Evolutionary conservation across 106 monocot genomes (phyloP).

Genomic region (Amphibolis antarctica): DNA sequence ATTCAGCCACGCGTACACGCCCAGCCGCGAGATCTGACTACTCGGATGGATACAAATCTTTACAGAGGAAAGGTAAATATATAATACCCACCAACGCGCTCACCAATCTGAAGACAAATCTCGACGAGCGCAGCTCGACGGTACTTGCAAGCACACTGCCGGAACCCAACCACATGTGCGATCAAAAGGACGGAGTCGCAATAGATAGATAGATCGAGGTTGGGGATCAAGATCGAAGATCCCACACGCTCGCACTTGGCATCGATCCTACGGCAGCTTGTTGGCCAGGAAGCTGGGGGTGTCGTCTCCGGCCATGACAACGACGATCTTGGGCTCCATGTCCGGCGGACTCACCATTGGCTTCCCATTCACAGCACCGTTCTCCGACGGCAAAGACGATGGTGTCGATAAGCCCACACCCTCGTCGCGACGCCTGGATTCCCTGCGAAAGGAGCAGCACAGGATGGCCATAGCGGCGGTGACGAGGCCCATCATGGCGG

Average conservation of each 20-base stretch:
- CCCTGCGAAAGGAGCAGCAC: constrained; percentile 23
- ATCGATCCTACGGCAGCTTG: not conserved
- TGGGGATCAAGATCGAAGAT: not conserved
- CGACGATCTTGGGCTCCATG: constrained; percentile 27
- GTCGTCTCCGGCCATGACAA: constrained; percentile 55
- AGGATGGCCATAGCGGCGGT: constrained; percentile 29
- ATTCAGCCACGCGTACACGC: too few relatives aligned
- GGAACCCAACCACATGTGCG: too few relatives aligned
- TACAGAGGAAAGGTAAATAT: too few relatives aligned
- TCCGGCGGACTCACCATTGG: constrained; percentile 7
- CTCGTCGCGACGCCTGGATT: not conserved
- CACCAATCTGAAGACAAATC: too few relatives aligned
- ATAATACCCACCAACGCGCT: too few relatives aligned
- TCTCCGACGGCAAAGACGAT: not conserved
- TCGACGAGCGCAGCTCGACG: too few relatives aligned
- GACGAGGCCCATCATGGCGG: constrained; percentile 29
- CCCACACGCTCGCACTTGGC: not conserved
- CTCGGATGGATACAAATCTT: too few relatives aligned
- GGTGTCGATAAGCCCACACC: not conserved
- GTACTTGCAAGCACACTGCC: too few relatives aligned
- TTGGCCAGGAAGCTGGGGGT: constrained; percentile 29
- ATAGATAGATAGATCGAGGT: too few relatives aligned
- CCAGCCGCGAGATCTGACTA: too few relatives aligned
- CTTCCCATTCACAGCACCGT: not conserved
- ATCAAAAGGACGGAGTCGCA: too few relatives aligned